Conservation (phyloP, 345 rosid genomes). For the Salix brachista region DNA sequence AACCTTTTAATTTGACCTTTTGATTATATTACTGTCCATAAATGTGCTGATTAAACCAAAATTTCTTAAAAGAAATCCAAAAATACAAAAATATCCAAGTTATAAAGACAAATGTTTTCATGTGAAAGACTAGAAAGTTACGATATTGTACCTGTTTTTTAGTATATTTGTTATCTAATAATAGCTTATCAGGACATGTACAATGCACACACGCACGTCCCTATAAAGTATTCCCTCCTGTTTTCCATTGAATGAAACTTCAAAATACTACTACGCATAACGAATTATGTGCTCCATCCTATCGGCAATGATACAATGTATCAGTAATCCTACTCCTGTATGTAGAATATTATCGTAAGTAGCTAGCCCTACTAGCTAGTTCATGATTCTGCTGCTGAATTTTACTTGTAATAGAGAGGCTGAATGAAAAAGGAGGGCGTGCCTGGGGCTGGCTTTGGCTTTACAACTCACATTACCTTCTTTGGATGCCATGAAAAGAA, state of each 20-base stretch:
- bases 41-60: no score
- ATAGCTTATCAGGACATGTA: neutral
- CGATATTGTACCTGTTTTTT: no score
- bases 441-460: conserved; percentile 17
- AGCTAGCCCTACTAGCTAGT: neutral
- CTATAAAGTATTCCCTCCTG: neutral
- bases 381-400: neutral
- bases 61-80: no score
- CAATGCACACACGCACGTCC: neutral
- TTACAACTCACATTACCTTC: conserved; percentile 39
- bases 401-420: neutral
- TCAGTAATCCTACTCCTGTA: neutral
- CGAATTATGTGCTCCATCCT: neutral
- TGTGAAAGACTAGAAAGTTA: no score
- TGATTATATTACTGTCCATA: no score
- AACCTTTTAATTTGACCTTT: no score
- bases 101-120: no score
- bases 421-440: neutral
- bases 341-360: neutral
- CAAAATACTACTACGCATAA: neutral
- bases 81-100: no score
- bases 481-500: conserved; percentile 55
- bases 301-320: neutral
- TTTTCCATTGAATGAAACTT: neutral
- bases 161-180: no score